Conservation (phyloP, 306 rosid species). For the Malus domestica region DNA sequence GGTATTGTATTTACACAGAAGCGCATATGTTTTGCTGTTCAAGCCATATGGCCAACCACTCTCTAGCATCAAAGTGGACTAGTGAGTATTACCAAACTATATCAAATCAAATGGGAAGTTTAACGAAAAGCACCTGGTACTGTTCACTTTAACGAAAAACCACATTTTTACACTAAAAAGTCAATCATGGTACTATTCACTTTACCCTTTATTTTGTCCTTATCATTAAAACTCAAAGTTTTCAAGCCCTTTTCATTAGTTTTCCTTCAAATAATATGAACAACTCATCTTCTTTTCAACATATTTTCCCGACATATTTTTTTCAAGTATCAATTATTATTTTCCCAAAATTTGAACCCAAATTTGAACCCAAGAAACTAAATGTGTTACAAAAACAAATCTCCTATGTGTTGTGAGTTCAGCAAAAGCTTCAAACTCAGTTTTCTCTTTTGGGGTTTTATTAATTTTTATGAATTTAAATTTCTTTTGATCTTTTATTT, state of each 20-base stretch:
- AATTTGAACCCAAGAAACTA: constrained; percentile 55
- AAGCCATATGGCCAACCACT: too few species aligned
- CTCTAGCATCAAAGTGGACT: constrained; percentile 27
- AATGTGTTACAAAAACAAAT: constrained; percentile 58
- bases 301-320: not conserved
- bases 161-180: too few species aligned
- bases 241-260: too few species aligned
- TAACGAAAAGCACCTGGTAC: too few species aligned
- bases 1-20: too few species aligned
- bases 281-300: not conserved
- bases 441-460: not conserved
- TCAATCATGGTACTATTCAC: too few species aligned
- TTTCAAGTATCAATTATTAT: too few species aligned
- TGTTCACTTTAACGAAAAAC: too few species aligned
- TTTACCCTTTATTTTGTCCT: too few species aligned
- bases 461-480: not conserved
- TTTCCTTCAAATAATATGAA: not conserved
- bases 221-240: too few species aligned
- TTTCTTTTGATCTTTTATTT: constrained; percentile 11
- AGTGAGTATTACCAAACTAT: constrained; percentile 1
- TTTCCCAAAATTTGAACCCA: constrained; percentile 28
- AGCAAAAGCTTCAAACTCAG: not conserved
- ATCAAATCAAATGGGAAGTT: not conserved
- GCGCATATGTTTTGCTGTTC: too few species aligned
- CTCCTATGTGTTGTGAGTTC: constrained; percentile 57